Evolutionary conservation across 2,329 filamentous ascomycete genomes (phyloP), one percentile per base, ranked within the genome.

Genomic region (Sclerotinia glacialis): DNA sequence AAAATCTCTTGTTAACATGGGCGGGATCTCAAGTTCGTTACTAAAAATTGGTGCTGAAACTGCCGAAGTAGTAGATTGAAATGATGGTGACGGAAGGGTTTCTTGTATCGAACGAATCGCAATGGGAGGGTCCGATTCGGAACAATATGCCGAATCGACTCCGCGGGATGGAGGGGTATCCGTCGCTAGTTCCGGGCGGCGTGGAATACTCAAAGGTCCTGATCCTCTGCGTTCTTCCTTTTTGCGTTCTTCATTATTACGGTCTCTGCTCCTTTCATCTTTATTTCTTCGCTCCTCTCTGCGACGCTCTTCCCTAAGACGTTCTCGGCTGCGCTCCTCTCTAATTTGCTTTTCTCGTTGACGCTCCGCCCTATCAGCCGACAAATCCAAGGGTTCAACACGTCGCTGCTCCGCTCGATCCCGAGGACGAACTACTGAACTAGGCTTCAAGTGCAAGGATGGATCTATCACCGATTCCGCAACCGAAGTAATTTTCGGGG

Each of bases 71-170:
- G 42, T 64, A 37, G 59, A 58, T 46, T 56, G 52, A 53, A 23
- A 69, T 50, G 34, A 68, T 53, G 37, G 68, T 67, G 53, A 68
- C 56, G 42, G 67, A 16, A 54, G 26, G 23, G 44, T 37, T 53
- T 67, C 62, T 60, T 67, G 66, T 34, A 49, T 66, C n/a, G 67
- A 66, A 52, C 64, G 67, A 53, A 63, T 56, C 65, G 68, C 26
- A 37, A 58, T 34, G 12, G 71, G 68, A 21, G 72, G 70, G 26
- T 76, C 74, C 18, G 73, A 70, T 61, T 76, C 74, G 6, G 74
- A 75, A 64, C 71, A 75, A 60, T 76, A 75, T 23, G 74, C 74
- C 46, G 74, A 75, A 60, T 76, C 74, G n/a, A 75, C 60, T n/a
- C 72, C 73, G 34, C 71, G 71, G n/a, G 72, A 75, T 11, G 74